Base-by-base conservation (phyloP, 169 alveolate species). In the Cryptosporidium tyzzeri region DNA sequence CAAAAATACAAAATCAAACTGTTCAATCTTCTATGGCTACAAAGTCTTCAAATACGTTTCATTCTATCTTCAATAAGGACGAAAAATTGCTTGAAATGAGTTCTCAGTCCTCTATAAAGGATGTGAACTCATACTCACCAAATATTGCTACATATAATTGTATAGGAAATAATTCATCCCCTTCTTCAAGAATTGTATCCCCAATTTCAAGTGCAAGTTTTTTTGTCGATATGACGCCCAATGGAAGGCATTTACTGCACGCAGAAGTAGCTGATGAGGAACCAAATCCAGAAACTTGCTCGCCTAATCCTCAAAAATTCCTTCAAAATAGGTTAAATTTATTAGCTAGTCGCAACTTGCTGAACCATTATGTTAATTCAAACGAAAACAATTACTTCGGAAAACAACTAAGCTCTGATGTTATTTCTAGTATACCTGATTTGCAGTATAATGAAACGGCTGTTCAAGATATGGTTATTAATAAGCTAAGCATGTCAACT, bases 221-320 rank as follows among this genome's bases (percentile, higher is more conserved):
- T 59, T 59, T 80, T 80, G 75, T 80, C 3, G 89, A 80, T 80
- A 80, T 80, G 73, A 80, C 89, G 23, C 89, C 89, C 9, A 80
- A 80, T 62, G 89, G 89, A 6, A 80, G 70, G 37, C 73, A 80
- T 48, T 53, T 31, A 16, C 50, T 62, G 5, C 75, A 80, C 44
- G 75, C 89, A 31, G 89, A 80, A 62, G 39, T 80, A 31, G 89
- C 89, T n/a, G 89, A 80, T 48, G 89, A 80, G 41, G 89, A 80
- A 62, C 89, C 89, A 3, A 80, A 80, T 39, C 89, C 89, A 1
- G 89, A 80, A 18, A 80, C 89, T n/a, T 59, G 73, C 41, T 80
- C 89, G 9, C 89, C 89, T 9, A 80, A 80, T 41, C 89, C 89
- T 3, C 73, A 65, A 1, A 21, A 18, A 29, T 80, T 62, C 35